Conservation (phyloP, 2,329 filamentous ascomycete species). For the Hymenoscyphus scutula region DNA sequence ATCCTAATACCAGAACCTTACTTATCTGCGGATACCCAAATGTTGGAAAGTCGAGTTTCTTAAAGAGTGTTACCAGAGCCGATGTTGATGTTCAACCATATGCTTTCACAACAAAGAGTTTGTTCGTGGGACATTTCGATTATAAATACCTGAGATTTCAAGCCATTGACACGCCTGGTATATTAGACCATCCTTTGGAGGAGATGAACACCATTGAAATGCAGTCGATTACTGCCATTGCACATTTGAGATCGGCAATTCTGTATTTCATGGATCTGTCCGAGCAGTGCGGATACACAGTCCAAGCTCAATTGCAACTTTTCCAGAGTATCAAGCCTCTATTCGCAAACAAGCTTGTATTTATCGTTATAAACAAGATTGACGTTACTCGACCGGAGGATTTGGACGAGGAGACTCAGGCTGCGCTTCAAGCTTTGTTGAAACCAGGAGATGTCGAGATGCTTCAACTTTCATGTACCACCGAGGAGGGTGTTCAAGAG, state of each 20-base stretch:
- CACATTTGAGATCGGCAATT: constrained; percentile 90
- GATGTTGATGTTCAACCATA: constrained; percentile 98
- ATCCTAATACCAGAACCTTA: constrained; percentile 93
- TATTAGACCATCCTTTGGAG: constrained; percentile 93
- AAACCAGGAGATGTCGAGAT: constrained; percentile 90
- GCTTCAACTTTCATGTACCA: constrained; percentile 91
- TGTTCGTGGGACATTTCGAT: constrained; percentile 97
- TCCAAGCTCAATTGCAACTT: constrained; percentile 87
- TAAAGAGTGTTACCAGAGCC: constrained; percentile 86
- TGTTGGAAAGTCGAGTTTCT: constrained; percentile 94
- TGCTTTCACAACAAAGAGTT: constrained; percentile 95
- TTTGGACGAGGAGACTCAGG: constrained; percentile 73
- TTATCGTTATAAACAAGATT: constrained; percentile 97
- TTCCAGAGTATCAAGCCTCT: constrained; percentile 97
- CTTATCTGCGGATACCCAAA: constrained; percentile 98
- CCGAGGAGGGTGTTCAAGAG: constrained; percentile 87
- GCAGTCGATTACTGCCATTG: constrained; percentile 97
- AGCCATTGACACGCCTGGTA: constrained; percentile 97
- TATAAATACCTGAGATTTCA: constrained; percentile 91
- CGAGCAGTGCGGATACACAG: constrained; percentile 94
- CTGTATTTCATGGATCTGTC: constrained; percentile 98
- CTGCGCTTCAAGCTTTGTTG: constrained; percentile 73
- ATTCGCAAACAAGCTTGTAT: constrained; percentile 96
- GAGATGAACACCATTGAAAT: constrained; percentile 99
- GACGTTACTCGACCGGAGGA: constrained; percentile 87